Evolutionary conservation across 2,329 filamentous ascomycete genomes (phyloP).

Genomic region (Seiridium cupressi): DNA sequence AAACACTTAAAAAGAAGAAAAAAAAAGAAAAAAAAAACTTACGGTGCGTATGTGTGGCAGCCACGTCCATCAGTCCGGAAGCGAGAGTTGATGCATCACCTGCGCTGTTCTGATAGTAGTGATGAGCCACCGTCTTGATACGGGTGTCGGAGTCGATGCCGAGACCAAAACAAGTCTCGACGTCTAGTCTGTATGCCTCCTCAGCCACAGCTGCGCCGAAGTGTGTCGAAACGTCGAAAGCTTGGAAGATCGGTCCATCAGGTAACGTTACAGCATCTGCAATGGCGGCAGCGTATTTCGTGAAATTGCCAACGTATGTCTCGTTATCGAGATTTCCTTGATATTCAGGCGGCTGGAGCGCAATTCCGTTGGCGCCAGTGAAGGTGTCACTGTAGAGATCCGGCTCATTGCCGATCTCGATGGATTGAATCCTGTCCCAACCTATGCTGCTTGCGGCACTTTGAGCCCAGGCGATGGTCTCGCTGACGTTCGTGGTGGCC

Average conservation of each 20-base stretch:
- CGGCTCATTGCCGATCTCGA: slow-evolving; percentile 34
- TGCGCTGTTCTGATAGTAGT: slow-evolving; percentile 34
- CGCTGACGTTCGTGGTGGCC: slow-evolving; percentile 32
- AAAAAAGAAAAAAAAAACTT: neutral
- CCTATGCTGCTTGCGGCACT: slow-evolving; percentile 27
- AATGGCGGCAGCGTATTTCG: slow-evolving; percentile 29
- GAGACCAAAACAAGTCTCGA: slow-evolving; percentile 26
- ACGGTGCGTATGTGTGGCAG: slow-evolving; percentile 20
- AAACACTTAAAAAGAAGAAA: neutral
- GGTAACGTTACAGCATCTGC: slow-evolving; percentile 23
- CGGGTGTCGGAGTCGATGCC: slow-evolving; percentile 30
- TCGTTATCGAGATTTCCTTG: slow-evolving; percentile 31
- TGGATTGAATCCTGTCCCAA: slow-evolving; percentile 30
- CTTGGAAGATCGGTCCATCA: slow-evolving; percentile 29
- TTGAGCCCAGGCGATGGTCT: slow-evolving; percentile 30
- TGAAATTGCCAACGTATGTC: slow-evolving; percentile 34
- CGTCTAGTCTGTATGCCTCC: slow-evolving; percentile 24
- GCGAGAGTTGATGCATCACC: slow-evolving; percentile 26
- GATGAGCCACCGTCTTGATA: slow-evolving; percentile 34
- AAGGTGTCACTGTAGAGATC: slow-evolving; percentile 28
- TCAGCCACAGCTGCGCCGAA: slow-evolving; percentile 15
- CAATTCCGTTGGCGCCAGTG: slow-evolving; percentile 20
- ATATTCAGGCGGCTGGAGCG: slow-evolving; percentile 29
- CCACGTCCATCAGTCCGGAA: slow-evolving; percentile 27
- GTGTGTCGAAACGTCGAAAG: slow-evolving; percentile 31